Evolutionary conservation across 169 alveolate genomes (phyloP).

Genomic region (Blepharisma undulans): DNA sequence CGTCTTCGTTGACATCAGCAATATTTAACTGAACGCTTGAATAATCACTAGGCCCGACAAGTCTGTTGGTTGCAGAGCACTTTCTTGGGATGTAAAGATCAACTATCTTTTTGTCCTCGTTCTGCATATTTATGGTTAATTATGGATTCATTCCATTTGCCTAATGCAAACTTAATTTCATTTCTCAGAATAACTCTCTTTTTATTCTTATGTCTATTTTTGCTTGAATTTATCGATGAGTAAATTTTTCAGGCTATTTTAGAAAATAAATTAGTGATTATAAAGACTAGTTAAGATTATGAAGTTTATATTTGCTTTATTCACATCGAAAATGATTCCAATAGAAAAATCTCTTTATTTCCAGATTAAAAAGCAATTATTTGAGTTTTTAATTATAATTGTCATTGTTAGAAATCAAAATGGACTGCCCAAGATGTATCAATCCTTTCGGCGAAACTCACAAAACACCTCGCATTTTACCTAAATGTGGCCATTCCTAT

Average conservation of each 20-base stretch:
- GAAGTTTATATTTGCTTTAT: too few relatives aligned
- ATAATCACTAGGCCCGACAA: constrained; percentile 91
- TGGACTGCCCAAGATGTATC: not conserved
- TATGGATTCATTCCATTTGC: not conserved
- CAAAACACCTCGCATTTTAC: constrained; percentile 5
- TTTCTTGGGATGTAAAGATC: constrained; percentile 95
- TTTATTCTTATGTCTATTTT: not conserved
- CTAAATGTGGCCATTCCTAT: constrained; percentile 35
- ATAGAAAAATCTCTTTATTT: not conserved
- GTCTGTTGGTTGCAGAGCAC: constrained; percentile 94
- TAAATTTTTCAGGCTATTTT: not conserved
- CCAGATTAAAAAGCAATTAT: not conserved
- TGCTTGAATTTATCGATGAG: not conserved
- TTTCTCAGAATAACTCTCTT: not conserved
- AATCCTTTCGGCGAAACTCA: constrained; percentile 4
- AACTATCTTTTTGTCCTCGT: constrained; percentile 91
- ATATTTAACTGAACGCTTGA: constrained; percentile 93
- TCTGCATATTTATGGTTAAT: constrained; percentile 61
- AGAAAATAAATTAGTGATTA: too few relatives aligned
- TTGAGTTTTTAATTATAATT: too few relatives aligned
- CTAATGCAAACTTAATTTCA: not conserved
- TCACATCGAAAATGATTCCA: too few relatives aligned
- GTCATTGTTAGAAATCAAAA: not conserved
- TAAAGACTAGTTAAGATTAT: not conserved
- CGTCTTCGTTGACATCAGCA: constrained; percentile 88